Evolutionary conservation across 2,329 filamentous ascomycete genomes (phyloP).

Genomic region (Furcasterigmium furcatum): DNA sequence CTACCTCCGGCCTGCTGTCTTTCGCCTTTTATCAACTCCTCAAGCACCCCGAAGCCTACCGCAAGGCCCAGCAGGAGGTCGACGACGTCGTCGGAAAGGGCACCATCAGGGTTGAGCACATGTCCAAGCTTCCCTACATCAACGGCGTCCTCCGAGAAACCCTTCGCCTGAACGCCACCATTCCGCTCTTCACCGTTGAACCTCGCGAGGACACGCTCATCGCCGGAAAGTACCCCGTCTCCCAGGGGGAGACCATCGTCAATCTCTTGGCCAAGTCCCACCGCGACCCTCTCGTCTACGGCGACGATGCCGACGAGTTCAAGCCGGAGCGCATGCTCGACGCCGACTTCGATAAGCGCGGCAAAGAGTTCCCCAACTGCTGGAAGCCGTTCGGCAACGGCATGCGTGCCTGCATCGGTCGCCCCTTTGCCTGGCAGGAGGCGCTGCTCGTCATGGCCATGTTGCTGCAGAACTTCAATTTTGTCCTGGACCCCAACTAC

Average conservation of each 20-base stretch:
- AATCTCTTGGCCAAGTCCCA: constrained; percentile 47
- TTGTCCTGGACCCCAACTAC: constrained; percentile 57
- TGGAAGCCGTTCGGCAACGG: constrained; percentile 56
- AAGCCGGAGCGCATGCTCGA: constrained; percentile 61
- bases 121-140: constrained; percentile 61
- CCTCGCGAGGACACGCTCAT: constrained; percentile 38
- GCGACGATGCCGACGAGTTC: constrained; percentile 54
- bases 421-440: constrained; percentile 53
- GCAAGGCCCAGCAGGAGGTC: constrained; percentile 64
- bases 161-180: constrained; percentile 20
- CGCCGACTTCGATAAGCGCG: constrained; percentile 36
- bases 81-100: constrained; percentile 60
- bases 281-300: constrained; percentile 53
- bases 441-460: constrained; percentile 43
- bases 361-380: constrained; percentile 25
- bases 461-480: constrained; percentile 65
- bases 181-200: constrained; percentile 22
- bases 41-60: constrained; percentile 57
- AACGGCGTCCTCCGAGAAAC: constrained; percentile 60
- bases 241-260: constrained; percentile 38
- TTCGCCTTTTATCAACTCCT: constrained; percentile 65
- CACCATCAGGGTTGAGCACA: constrained; percentile 53
- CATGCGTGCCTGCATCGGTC: constrained; percentile 47
- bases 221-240: constrained; percentile 51
- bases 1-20: constrained; percentile 63